A percentile compares a stretch with the other conserved stretches of the same genome.
Conservation (phyloP, 176 grass and related monocot species). For the Aegilops longissima region DNA sequence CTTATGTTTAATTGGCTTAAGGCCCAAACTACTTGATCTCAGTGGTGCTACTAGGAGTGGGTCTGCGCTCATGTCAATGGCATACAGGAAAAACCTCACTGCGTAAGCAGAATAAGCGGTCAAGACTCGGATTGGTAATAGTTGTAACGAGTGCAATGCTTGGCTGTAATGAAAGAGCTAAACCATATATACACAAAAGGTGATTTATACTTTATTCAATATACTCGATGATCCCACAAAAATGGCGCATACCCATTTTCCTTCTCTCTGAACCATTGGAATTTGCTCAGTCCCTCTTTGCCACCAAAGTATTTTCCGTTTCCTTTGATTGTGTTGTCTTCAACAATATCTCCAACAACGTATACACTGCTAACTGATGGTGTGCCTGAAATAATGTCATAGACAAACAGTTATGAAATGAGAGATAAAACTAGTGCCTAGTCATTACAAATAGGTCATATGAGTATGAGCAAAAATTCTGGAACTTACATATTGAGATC, state of each 20-base stretch:
- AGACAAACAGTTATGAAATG: slow-evolving; percentile 18
- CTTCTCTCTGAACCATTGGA: slow-evolving; percentile 78
- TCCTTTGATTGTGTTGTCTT: slow-evolving; percentile 72
- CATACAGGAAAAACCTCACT: not conserved
- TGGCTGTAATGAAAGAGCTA: slow-evolving; percentile 4
- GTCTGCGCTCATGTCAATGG: not conserved
- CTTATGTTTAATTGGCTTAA: not conserved
- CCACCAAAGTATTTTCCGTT: slow-evolving; percentile 87
- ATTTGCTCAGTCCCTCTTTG: slow-evolving; percentile 88
- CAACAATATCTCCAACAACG: slow-evolving; percentile 77
- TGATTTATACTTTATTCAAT: slow-evolving; percentile 4
- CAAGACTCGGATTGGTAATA: not conserved
- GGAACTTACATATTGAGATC: slow-evolving; percentile 23
- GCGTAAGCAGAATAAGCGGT: not conserved
- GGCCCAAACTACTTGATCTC: not conserved
- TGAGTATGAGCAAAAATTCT: slow-evolving; percentile 10
- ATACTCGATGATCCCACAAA: not conserved
- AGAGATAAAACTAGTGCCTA: not conserved
- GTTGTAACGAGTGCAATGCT: slow-evolving; percentile 8
- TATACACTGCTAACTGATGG: slow-evolving; percentile 85
- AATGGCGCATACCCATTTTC: slow-evolving; percentile 66
- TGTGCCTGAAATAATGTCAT: slow-evolving; percentile 63
- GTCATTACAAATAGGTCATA: not conserved
- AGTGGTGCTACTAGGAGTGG: not conserved
- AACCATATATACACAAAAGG: not conserved